Percentiles rank a stretch among this genome's conserved stretches.
These are phyloP conservation scores for Exidia glandulosa DNA, from an alignment of 768 basidiomycete genomes.

Conservation along the genomic window DNA sequence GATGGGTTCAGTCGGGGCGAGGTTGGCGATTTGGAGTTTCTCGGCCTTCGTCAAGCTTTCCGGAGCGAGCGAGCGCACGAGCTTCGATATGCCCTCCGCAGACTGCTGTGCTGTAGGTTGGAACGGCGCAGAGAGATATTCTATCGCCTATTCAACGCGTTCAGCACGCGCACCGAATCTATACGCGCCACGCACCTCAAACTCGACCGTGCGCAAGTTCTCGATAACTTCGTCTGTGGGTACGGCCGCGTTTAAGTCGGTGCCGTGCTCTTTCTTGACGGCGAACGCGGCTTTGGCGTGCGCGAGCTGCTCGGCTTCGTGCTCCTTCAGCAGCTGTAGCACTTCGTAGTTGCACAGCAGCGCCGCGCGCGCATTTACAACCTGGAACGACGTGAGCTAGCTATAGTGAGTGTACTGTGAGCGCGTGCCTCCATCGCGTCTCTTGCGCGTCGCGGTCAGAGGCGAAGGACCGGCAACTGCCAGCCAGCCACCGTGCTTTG, in stretches of 20 bases:
- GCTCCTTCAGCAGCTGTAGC: conserved; percentile 59
- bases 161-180: too few relatives aligned
- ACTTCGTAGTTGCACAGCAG: conserved; percentile 87
- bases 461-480: too few relatives aligned
- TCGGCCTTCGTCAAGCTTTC: conserved; percentile 81
- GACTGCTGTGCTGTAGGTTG: conserved; percentile 62
- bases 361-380: conserved; percentile 60
- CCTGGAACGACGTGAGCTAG: conserved; percentile 26
- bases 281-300: conserved; percentile 60
- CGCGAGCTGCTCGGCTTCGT: conserved; percentile 61
- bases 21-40: conserved; percentile 85
- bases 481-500: too few relatives aligned
- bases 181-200: too few relatives aligned
- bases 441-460: too few relatives aligned
- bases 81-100: conserved; percentile 46
- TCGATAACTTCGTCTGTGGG: conserved; percentile 50
- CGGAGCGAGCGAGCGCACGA: conserved; percentile 55
- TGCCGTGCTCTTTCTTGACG: conserved; percentile 68
- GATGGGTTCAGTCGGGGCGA: conserved; percentile 70
- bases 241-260: too few relatives aligned
- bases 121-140: conserved; percentile 66
- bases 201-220: conserved; percentile 75
- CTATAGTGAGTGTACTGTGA: too few relatives aligned
- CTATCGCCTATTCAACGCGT: conserved; percentile 86
- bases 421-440: too few relatives aligned